Conservation (phyloP, 805 yeast genomes). For the Schizosaccharomyces osmophilus region DNA sequence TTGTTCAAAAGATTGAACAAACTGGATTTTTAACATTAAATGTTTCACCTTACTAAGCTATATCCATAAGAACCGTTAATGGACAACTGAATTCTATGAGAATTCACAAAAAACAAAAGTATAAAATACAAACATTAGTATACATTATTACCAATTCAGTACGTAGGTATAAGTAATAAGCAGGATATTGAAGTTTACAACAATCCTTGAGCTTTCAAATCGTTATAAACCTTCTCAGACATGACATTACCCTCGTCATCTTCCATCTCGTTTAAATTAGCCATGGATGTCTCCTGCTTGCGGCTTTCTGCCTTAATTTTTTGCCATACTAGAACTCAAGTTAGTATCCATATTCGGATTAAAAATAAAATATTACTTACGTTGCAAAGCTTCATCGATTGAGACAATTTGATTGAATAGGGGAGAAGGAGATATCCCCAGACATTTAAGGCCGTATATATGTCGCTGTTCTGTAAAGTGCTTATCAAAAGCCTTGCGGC, state of each 20-base stretch:
- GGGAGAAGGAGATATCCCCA: slow-evolving; percentile 39
- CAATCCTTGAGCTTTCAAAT: slow-evolving; percentile 70
- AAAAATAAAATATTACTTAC: slow-evolving; percentile 3
- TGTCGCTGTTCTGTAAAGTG: slow-evolving; percentile 61
- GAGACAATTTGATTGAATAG: slow-evolving; percentile 38
- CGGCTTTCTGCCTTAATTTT: slow-evolving; percentile 19
- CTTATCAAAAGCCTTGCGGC: slow-evolving; percentile 41
- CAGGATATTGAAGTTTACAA: slow-evolving; percentile 17
- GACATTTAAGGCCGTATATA: slow-evolving; percentile 40
- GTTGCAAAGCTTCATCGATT: slow-evolving; percentile 36
- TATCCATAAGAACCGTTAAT: no score
- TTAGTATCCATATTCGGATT: neutral
- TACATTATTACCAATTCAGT: no score
- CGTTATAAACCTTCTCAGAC: slow-evolving; percentile 60
- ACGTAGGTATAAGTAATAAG: neutral
- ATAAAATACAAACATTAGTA: no score
- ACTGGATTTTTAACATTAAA: no score
- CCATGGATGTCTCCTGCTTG: slow-evolving; percentile 17
- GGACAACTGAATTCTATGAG: no score
- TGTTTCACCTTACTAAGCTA: no score
- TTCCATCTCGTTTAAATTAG: slow-evolving; percentile 38
- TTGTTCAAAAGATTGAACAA: no score
- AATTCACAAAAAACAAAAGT: no score
- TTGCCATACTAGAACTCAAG: slow-evolving; percentile 23
- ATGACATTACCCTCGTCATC: slow-evolving; percentile 84